Conservation (phyloP, 148 eudicot species). For the Camellia lanceoleosa region DNA sequence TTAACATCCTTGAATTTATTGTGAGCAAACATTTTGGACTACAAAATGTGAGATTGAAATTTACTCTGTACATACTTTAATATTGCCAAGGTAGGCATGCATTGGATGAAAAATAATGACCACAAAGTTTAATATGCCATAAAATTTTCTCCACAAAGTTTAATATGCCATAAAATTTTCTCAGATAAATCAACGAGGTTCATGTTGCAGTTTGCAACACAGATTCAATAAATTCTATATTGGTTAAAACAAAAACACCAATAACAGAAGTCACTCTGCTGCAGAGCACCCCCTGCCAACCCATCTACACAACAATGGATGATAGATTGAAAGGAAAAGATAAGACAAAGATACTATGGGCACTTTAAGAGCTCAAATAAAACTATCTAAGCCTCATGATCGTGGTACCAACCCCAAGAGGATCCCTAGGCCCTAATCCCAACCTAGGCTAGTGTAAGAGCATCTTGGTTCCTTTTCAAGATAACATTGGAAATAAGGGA, state of each 20-base stretch:
- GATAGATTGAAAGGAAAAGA: background rate
- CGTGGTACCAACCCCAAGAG: too few species aligned
- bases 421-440: too few species aligned
- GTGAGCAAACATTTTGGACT: constrained; percentile 5
- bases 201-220: background rate
- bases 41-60: background rate
- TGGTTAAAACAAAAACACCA: background rate
- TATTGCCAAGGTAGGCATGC: background rate
- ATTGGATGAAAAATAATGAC: background rate
- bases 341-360: background rate
- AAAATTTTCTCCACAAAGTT: background rate
- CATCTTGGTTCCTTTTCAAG: too few species aligned
- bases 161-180: background rate
- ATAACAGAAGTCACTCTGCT: background rate
- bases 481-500: background rate
- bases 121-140: background rate
- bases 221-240: background rate
- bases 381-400: too few species aligned
- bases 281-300: too few species aligned
- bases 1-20: background rate
- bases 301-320: too few species aligned
- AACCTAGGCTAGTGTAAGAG: too few species aligned
- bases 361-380: background rate
- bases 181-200: background rate
- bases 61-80: background rate